phyloP scores from a whole-genome alignment of 2,329 filamentous ascomycete genomes.

The Trichophyton rubrum region DNA sequence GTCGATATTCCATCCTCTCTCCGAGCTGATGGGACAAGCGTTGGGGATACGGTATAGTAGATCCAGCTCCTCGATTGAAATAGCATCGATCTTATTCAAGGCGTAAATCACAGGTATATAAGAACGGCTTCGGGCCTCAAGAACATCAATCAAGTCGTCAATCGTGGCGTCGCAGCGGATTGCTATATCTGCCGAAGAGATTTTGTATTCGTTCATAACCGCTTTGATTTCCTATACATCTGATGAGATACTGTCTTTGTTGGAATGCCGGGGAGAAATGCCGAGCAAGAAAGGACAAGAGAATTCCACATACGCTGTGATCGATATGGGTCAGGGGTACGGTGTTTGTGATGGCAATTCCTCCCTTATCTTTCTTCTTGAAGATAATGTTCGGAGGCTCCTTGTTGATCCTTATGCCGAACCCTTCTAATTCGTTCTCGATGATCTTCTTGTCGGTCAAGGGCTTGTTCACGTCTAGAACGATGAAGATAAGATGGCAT shows the following conservation, averaged over 20 bases:
- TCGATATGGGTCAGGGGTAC: conserved; percentile 85
- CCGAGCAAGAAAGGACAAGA: background rate
- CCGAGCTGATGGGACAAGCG: conserved; percentile 90
- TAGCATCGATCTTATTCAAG: conserved; percentile 97
- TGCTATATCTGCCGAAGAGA: conserved; percentile 90
- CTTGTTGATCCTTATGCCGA: conserved; percentile 97
- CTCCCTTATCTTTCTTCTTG: conserved; percentile 98
- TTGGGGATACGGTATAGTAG: conserved; percentile 93
- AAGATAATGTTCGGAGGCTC: conserved; percentile 95
- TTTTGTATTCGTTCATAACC: conserved; percentile 93
- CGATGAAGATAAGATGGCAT: conserved; percentile 96
- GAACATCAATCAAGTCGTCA: conserved; percentile 89
- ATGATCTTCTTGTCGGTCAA: conserved; percentile 94
- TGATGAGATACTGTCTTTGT: background rate
- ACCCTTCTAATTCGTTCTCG: conserved; percentile 88
- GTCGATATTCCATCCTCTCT: conserved; percentile 96
- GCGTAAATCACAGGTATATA: conserved; percentile 99
- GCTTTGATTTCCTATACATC: conserved; percentile 68
- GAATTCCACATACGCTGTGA: conserved; percentile 46
- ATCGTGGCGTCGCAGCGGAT: conserved; percentile 96
- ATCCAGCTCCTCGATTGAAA: conserved; percentile 95
- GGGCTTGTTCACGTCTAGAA: conserved; percentile 96
- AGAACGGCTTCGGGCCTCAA: conserved; percentile 85
- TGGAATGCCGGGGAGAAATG: too few species aligned
- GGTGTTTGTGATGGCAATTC: conserved; percentile 90